phyloP scores from a whole-genome alignment of 371 early-diverging fungal genomes.

The Fennellomyces sp. region DNA sequence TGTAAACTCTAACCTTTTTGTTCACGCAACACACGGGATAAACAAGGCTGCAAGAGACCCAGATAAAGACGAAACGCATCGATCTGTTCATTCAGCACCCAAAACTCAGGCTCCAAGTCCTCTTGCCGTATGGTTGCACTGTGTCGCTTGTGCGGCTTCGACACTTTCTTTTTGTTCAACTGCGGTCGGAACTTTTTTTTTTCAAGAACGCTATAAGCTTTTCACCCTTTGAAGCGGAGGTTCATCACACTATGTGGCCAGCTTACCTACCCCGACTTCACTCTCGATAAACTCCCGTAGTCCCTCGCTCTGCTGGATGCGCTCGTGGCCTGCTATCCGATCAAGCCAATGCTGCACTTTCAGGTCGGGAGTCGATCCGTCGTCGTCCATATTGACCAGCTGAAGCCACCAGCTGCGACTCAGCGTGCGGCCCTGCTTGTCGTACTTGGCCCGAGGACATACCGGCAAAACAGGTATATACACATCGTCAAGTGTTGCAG shows the following conservation, averaged over 20 bases:
- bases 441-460: conserved; percentile 38
- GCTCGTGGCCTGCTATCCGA: conserved; percentile 35
- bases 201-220: not conserved
- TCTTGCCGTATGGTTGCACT: conserved; percentile 16
- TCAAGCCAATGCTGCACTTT: conserved; percentile 43
- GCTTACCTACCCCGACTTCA: conserved; percentile 48
- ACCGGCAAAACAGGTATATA: conserved; percentile 38
- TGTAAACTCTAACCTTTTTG: conserved; percentile 5
- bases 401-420: conserved; percentile 41
- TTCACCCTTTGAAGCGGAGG: too few relatives aligned
- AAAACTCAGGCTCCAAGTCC: conserved; percentile 41
- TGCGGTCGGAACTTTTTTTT: conserved; percentile 26
- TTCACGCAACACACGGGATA: not conserved
- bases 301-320: conserved; percentile 37
- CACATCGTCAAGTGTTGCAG: conserved; percentile 35
- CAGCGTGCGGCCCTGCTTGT: conserved; percentile 30
- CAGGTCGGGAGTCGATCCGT: conserved; percentile 12
- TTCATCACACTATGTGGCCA: too few relatives aligned
- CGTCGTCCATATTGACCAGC: not conserved
- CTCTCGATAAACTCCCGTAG: conserved; percentile 51
- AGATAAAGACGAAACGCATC: conserved; percentile 2
- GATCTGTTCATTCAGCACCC: conserved; percentile 10
- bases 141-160: conserved; percentile 3
- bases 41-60: not conserved
- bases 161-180: conserved; percentile 6